Percentiles rank a stretch among this genome's conserved stretches.
Conservation (phyloP, 306 rosid genomes). For the Cucumis melo region DNA sequence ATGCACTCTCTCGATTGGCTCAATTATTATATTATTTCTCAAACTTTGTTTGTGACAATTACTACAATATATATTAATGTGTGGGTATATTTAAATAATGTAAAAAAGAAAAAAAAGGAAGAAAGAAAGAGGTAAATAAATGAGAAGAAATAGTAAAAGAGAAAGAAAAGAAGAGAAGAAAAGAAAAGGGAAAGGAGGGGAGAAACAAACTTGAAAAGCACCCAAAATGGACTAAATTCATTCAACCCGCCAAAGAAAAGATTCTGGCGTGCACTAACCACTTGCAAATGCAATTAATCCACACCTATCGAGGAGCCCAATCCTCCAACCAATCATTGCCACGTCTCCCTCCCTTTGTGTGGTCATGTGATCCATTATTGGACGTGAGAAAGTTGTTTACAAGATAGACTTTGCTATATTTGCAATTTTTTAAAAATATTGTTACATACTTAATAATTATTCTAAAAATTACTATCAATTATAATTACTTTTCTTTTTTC, state of each 20-base stretch:
- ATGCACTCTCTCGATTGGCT: neutral
- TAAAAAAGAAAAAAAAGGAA: no score
- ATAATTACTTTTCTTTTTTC: no score
- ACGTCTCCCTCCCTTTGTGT: conserved; percentile 36
- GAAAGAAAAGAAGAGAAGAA: no score
- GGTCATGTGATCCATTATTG: conserved; percentile 58
- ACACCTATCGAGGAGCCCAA: conserved; percentile 23
- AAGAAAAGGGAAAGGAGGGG: no score
- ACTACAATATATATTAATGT: neutral
- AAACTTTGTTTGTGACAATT: neutral
- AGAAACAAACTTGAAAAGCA: conserved; percentile 33
- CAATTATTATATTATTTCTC: neutral
- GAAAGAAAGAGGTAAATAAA: no score
- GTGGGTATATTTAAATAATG: neutral
- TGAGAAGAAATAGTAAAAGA: no score
- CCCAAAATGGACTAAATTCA: conserved; percentile 36
- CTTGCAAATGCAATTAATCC: conserved; percentile 20
- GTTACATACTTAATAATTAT: no score
- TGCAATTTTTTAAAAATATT: no score
- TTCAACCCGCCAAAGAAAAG: conserved; percentile 23
- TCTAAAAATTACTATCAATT: no score
- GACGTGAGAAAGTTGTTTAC: conserved; percentile 40
- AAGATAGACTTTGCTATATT: no score
- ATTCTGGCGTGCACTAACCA: conserved; percentile 65
- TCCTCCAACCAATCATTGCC: conserved; percentile 13